These are phyloP conservation scores for Colletotrichum sp. DNA, from an alignment of 2,329 filamentous ascomycete species.

Conservation along the genomic window DNA sequence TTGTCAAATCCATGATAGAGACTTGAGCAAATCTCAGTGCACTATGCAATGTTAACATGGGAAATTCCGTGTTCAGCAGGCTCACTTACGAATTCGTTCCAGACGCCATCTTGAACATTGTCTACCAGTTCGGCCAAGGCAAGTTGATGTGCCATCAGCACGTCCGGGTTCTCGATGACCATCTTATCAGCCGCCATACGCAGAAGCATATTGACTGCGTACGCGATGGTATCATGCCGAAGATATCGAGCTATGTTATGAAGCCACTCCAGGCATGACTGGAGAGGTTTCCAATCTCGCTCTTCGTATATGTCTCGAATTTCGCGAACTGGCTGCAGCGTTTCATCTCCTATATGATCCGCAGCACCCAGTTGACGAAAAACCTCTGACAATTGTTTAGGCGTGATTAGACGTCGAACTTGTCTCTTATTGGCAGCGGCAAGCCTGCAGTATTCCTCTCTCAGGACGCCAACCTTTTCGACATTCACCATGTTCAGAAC, in stretches of 20 bases:
- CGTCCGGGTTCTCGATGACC: conserved; percentile 34
- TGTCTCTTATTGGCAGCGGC: conserved; percentile 50
- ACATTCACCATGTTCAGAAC: conserved; percentile 63
- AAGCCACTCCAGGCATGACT: conserved; percentile 49
- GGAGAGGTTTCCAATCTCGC: conserved; percentile 53
- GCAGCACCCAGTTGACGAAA: conserved; percentile 65
- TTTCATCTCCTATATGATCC: conserved; percentile 43
- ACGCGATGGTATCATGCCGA: conserved; percentile 35
- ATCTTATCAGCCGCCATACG: conserved; percentile 61
- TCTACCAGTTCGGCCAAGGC: conserved; percentile 49
- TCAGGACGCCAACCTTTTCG: conserved; percentile 60
- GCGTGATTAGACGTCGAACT: conserved; percentile 48
- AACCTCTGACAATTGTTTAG: conserved; percentile 52
- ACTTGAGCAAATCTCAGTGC: conserved; percentile 50
- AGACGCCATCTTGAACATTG: conserved; percentile 40
- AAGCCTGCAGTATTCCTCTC: conserved; percentile 65
- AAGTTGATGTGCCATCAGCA: conserved; percentile 44
- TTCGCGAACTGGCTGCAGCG: conserved; percentile 28
- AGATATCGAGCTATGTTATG: conserved; percentile 40
- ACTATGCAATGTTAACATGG: conserved; percentile 40
- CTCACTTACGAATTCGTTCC: conserved; percentile 49
- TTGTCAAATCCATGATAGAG: conserved; percentile 53
- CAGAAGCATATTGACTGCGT: conserved; percentile 53
- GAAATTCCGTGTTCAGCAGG: neutral
- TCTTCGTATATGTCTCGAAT: conserved; percentile 32